Conservation (phyloP, 768 basidiomycete genomes). For the Trametes meyenii region DNA sequence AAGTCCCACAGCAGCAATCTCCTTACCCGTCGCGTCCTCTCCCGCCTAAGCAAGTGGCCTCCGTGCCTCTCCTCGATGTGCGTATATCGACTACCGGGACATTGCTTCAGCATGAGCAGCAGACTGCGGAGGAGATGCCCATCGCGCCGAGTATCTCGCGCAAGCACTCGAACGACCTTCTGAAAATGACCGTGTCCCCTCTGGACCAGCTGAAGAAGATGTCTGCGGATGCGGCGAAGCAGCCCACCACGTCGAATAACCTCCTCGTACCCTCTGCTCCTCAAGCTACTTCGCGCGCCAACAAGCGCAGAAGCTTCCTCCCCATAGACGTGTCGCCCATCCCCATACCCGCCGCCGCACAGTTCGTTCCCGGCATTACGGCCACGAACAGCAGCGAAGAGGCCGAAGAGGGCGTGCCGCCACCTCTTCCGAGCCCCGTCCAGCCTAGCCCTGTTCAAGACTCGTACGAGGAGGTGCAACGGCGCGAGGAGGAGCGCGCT, state of each 20-base stretch:
- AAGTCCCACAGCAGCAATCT: constrained; percentile 30
- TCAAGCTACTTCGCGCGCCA: constrained; percentile 45
- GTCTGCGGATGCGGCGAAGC: constrained; percentile 28
- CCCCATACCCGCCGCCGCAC: constrained; percentile 62
- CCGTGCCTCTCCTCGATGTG: constrained; percentile 62
- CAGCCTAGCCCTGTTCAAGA: constrained; percentile 44
- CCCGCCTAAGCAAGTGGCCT: constrained; percentile 15
- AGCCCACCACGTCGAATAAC: constrained; percentile 23
- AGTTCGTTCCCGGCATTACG: constrained; percentile 57
- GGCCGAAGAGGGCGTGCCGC: constrained; percentile 29
- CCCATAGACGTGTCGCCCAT: constrained; percentile 78
- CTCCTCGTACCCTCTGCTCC: constrained; percentile 50
- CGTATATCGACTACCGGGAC: constrained; percentile 73
- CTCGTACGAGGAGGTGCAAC: constrained; percentile 49
- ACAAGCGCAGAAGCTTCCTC: constrained; percentile 87
- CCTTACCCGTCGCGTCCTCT: constrained; percentile 16
- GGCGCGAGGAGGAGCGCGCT: constrained; percentile 71
- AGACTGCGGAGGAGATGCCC: constrained; percentile 18
- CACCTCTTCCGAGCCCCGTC: constrained; percentile 2
- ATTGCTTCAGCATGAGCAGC: constrained; percentile 41
- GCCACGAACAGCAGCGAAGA: constrained; percentile 43
- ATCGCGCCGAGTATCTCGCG: constrained; percentile 19
- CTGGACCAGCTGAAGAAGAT: constrained; percentile 26
- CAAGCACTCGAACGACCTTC: constrained; percentile 19
- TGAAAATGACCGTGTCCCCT: constrained; percentile 17